Conservation (phyloP, 306 rosid genomes). For the Ziziphus jujuba region DNA sequence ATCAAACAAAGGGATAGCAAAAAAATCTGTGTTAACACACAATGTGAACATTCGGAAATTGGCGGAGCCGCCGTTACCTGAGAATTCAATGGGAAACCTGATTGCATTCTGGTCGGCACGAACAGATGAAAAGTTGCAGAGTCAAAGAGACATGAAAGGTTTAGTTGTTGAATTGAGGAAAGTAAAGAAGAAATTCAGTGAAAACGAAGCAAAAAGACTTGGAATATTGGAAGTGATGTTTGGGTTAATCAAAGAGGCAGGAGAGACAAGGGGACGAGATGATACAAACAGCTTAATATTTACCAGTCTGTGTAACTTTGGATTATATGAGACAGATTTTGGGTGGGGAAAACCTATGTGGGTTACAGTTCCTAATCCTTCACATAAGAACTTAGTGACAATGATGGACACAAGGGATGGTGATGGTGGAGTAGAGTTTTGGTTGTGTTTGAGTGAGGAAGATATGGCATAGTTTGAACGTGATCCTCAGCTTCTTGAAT, state of each 20-base stretch:
- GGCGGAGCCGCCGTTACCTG: constrained; percentile 22
- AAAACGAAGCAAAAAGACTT: too few species aligned
- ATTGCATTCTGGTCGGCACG: constrained; percentile 18
- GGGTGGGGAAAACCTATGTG: constrained; percentile 33
- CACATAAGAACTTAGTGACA: background rate
- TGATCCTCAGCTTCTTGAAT: constrained; percentile 23
- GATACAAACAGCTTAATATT: background rate
- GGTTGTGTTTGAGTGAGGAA: constrained; percentile 12
- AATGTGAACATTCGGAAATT: constrained; percentile 32
- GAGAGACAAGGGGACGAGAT: background rate
- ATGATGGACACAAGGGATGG: constrained; percentile 21
- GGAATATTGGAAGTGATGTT: too few species aligned
- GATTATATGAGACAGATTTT: constrained; percentile 18
- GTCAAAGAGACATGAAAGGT: background rate
- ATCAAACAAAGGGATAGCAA: constrained; percentile 11
- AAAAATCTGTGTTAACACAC: constrained; percentile 29
- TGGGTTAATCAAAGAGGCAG: background rate
- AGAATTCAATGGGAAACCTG: constrained; percentile 31
- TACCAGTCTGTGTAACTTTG: constrained; percentile 10
- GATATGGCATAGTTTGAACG: constrained; percentile 11
- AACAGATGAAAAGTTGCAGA: background rate
- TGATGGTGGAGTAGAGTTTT: constrained; percentile 17
- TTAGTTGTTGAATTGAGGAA: constrained; percentile 9
- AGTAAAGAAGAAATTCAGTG: background rate
- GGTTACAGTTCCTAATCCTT: background rate